Conservation (phyloP, 2,329 filamentous ascomycete species). For the Clonostachys rhizophaga region DNA sequence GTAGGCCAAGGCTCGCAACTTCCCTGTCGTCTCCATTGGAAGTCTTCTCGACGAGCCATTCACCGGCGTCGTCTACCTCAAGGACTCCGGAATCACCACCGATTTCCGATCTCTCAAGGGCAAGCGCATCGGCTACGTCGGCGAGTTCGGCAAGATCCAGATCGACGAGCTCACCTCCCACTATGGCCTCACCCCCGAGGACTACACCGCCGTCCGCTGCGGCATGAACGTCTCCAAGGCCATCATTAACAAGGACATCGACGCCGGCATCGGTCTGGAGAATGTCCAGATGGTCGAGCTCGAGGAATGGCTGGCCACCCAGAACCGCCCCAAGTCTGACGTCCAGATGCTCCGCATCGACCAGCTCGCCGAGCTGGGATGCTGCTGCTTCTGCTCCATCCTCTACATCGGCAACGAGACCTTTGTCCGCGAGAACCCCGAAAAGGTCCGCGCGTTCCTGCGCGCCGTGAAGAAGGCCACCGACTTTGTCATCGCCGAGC, state of each 20-base stretch:
- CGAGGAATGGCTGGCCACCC: constrained; percentile 65
- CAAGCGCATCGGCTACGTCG: constrained; percentile 75
- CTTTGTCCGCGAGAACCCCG: constrained; percentile 63
- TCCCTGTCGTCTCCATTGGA: constrained; percentile 68
- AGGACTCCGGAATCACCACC: constrained; percentile 66
- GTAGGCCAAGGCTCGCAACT: constrained; percentile 69
- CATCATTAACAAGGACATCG: constrained; percentile 67
- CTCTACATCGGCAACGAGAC: constrained; percentile 74
- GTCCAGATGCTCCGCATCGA: constrained; percentile 81
- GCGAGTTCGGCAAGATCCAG: constrained; percentile 80
- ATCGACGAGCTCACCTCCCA: constrained; percentile 76
- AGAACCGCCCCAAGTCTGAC: constrained; percentile 59
- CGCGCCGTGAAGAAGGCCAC: constrained; percentile 71
- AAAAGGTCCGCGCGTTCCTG: constrained; percentile 64
- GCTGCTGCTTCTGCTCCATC: constrained; percentile 81
- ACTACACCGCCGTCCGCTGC: constrained; percentile 74
- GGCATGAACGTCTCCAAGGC: constrained; percentile 79
- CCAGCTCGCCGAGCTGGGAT: constrained; percentile 72
- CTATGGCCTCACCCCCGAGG: constrained; percentile 67
- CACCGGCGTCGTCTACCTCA: constrained; percentile 74
- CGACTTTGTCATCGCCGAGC: constrained; percentile 63
- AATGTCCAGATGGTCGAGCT: constrained; percentile 83
- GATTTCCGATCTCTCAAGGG: constrained; percentile 73
- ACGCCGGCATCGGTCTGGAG: constrained; percentile 72
- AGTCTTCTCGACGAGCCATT: constrained; percentile 77